Conservation (phyloP, 306 rosid species). For the Castanea crenata region DNA sequence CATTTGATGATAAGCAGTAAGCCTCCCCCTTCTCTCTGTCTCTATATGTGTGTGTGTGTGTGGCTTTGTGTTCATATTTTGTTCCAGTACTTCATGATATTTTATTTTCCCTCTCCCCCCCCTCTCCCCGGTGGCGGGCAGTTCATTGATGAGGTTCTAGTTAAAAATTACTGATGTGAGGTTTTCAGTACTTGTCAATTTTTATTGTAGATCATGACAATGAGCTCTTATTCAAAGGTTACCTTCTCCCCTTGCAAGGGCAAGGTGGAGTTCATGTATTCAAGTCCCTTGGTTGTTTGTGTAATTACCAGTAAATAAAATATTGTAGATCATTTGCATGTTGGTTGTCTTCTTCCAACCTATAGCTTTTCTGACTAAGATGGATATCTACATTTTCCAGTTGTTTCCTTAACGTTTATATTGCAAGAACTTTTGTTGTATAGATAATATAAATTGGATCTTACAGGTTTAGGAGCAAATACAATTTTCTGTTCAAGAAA, state of each 20-base stretch:
- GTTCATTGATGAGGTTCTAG: neutral
- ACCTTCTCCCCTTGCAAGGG: no score
- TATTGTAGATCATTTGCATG: neutral
- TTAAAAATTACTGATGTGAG: neutral
- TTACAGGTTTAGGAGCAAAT: conserved; percentile 80
- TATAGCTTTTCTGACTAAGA: neutral
- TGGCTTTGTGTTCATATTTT: neutral
- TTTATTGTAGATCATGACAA: no score
- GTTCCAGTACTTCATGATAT: neutral
- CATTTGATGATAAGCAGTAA: conserved; percentile 57
- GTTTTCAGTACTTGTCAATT: neutral
- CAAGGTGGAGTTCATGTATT: no score
- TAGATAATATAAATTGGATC: conserved; percentile 11
- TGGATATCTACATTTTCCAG: neutral
- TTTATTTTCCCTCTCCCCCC: neutral
- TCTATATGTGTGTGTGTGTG: neutral
- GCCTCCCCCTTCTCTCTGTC: neutral
- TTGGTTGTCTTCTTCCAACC: neutral
- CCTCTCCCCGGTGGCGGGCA: no score
- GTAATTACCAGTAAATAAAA: no score
- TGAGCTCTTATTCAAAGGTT: no score
- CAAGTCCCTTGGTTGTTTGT: no score
- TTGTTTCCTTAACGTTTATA: neutral
- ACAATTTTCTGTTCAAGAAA: conserved; percentile 50
- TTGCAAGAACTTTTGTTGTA: neutral